These are phyloP conservation scores for Nigrograna mackinnonii DNA, from an alignment of 2,329 filamentous ascomycete species.

Conservation along the genomic window DNA sequence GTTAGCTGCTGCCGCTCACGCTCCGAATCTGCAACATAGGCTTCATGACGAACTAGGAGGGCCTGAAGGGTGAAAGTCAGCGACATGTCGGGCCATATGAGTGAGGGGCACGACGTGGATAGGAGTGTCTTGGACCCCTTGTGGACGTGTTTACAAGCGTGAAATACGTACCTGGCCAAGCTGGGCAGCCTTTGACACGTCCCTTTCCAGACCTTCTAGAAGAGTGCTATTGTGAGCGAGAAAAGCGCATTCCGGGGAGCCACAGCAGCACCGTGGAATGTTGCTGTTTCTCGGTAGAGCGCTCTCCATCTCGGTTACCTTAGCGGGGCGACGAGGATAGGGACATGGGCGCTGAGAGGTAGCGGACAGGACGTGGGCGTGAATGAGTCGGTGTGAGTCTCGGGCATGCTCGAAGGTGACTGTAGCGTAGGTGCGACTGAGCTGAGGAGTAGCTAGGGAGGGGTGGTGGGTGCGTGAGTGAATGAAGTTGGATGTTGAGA, in stretches of 20 bases:
- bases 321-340: conserved; percentile 14
- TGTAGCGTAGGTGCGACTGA: background rate
- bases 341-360: background rate
- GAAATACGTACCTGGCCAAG: conserved; percentile 81
- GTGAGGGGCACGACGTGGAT: background rate
- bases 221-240: conserved; percentile 79
- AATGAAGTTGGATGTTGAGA: background rate
- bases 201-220: conserved; percentile 80
- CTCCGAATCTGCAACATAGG: conserved; percentile 91
- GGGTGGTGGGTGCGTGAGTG: background rate
- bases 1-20: conserved; percentile 77
- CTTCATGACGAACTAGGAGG: conserved; percentile 87
- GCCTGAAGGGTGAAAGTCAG: conserved; percentile 80
- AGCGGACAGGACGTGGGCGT: conserved; percentile 3
- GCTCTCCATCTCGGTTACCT: conserved; percentile 10
- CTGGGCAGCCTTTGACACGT: conserved; percentile 83
- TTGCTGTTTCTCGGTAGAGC: conserved; percentile 14
- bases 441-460: background rate
- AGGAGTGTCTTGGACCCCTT: background rate
- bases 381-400: conserved; percentile 5
- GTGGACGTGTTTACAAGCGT: background rate
- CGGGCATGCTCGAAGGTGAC: conserved; percentile 6
- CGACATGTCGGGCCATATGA: conserved; percentile 49
- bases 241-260: conserved; percentile 75
- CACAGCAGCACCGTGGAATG: conserved; percentile 76